phyloP scores from a whole-genome alignment of 768 basidiomycete genomes.

The Tylopilus intermedius region DNA sequence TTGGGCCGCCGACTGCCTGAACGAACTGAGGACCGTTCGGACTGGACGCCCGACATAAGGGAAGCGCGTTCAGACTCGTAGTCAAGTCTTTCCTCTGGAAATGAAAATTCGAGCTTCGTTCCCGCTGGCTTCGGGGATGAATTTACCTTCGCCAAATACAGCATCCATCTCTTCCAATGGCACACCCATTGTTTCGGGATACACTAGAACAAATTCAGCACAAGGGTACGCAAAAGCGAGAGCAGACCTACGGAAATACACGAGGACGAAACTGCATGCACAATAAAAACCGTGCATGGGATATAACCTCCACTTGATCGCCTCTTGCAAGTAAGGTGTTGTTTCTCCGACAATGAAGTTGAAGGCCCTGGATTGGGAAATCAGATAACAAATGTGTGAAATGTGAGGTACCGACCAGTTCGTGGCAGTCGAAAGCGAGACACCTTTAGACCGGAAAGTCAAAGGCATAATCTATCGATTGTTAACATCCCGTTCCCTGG shows the following conservation, averaged over 20 bases:
- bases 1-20: slow-evolving; percentile 23
- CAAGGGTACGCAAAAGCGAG: neutral
- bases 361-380: slow-evolving; percentile 46
- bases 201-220: slow-evolving; percentile 44
- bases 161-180: slow-evolving; percentile 89
- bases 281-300: slow-evolving; percentile 96
- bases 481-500: neutral
- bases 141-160: slow-evolving; percentile 78
- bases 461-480: slow-evolving; percentile 78
- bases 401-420: slow-evolving; percentile 42
- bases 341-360: slow-evolving; percentile 87
- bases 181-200: slow-evolving; percentile 83
- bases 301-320: slow-evolving; percentile 87
- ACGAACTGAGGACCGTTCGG: slow-evolving; percentile 35
- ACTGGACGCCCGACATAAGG: slow-evolving; percentile 39
- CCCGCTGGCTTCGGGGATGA: slow-evolving; percentile 1
- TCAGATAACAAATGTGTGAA: slow-evolving; percentile 9
- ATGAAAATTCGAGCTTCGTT: slow-evolving; percentile 11
- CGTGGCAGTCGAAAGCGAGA: slow-evolving; percentile 88
- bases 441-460: slow-evolving; percentile 88
- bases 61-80: slow-evolving; percentile 63
- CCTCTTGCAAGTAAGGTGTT: slow-evolving; percentile 82
- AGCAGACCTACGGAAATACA: slow-evolving; percentile 67
- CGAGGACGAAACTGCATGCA: slow-evolving; percentile 77
- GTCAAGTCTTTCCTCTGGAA: slow-evolving; percentile 55